Evolutionary conservation across 176 grass and related monocot species (phyloP), one percentile per base, ranked within the genome.

Genomic region (Carex kokanica): DNA sequence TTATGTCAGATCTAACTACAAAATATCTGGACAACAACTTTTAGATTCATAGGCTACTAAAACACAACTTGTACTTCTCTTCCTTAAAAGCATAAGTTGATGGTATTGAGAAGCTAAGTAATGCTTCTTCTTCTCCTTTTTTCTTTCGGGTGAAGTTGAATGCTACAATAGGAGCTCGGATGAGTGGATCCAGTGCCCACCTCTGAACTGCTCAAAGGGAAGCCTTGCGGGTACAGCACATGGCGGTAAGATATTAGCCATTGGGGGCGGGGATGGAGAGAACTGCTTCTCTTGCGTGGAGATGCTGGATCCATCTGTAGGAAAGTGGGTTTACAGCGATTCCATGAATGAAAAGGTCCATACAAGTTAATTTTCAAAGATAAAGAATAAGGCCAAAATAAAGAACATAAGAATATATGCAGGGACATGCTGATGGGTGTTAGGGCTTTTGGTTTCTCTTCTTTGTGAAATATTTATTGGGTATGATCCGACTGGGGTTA

Each of bases 281-380:
- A 69, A 75, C 57, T 81, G 83, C 63, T 91, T 88, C 67, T 85
- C 95, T 82, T 92, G 92, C 79, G 88, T 98, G 73, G 95, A 98
- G 89, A 93, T 98, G 86, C 85, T 91, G 86, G 95, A 98, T 90
- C 88, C 92, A 77, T 85, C 60, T 59, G 75, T 87, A 61, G 90
- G 91, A 72, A 94, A 83, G 82, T 98, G 92, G 92, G 88, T 93
- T 59, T 64, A 84, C 56, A 78, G 63, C 55, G 36, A 83, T 15
- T 88, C 91, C 36, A 91, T 93, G 92, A 78, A 85, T 79, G 79
- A 82, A 82, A 82, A 82, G 79, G 79, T 82, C 47, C 12, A 54
- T 6, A 52, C 13, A 27, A 75, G 1, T 75, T 75, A 66, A 80
- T 80, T 80, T 61, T 43, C 47, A 56, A 41, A 43, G 14, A 62